These are phyloP conservation scores for Hemileccinum impolitum DNA, from an alignment of 768 basidiomycete species.

Conservation along the genomic window DNA sequence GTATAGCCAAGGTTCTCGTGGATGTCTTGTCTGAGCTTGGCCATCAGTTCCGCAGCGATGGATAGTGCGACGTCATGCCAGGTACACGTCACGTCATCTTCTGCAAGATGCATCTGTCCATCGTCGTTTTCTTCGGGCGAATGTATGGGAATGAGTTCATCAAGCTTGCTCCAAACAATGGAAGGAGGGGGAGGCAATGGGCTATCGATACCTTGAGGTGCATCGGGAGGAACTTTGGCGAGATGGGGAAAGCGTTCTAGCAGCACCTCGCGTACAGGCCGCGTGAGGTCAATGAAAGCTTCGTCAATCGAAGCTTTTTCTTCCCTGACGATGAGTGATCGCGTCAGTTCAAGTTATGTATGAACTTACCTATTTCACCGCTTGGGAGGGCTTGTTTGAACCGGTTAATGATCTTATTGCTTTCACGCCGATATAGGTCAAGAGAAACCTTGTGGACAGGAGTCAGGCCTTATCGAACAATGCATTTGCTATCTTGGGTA, in stretches of 20 bases:
- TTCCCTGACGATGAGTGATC: conserved; percentile 28
- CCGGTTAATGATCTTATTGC: conserved; percentile 76
- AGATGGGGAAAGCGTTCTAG: conserved; percentile 78
- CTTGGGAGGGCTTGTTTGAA: conserved; percentile 78
- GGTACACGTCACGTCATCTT: conserved; percentile 42
- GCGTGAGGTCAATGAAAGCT: conserved; percentile 90
- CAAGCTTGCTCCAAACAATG: conserved; percentile 56
- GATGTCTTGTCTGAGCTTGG: conserved; percentile 67
- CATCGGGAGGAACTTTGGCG: conserved; percentile 60
- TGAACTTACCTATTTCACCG: conserved; percentile 72
- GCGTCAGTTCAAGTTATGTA: neutral
- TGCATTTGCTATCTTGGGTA: neutral
- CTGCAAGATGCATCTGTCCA: conserved; percentile 10
- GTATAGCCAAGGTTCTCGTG: conserved; percentile 78
- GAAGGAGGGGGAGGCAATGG: conserved; percentile 71
- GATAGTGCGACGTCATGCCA: conserved; percentile 95
- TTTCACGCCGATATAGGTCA: conserved; percentile 90
- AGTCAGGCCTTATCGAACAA: neutral
- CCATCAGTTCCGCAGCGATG: conserved; percentile 85
- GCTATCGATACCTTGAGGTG: conserved; percentile 69
- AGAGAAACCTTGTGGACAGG: conserved; percentile 68
- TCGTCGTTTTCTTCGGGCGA: conserved; percentile 27
- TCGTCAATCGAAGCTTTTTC: conserved; percentile 99
- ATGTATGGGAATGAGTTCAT: conserved; percentile 60
- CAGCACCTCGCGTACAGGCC: conserved; percentile 71